A percentile compares a stretch with the other conserved stretches of the same genome.
phyloP scores from a whole-genome alignment of 2,329 filamentous ascomycete genomes.

The Cladophialophora psammophila region DNA sequence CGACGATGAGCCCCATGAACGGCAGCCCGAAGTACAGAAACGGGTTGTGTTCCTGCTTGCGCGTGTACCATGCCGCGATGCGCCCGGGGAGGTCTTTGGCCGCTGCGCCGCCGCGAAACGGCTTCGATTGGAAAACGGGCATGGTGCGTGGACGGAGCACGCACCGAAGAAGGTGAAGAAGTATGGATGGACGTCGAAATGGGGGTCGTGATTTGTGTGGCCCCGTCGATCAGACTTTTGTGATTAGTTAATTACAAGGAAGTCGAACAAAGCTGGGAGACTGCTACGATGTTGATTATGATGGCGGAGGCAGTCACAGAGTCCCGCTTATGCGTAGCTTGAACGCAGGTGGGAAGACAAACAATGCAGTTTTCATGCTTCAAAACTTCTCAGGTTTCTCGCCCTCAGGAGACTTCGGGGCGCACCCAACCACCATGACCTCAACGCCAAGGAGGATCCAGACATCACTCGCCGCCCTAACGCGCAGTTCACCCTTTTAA shows the following conservation, averaged over 20 bases:
- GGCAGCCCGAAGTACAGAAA: conserved; percentile 94
- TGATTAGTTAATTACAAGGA: background rate
- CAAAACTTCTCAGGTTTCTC: background rate
- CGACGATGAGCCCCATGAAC: conserved; percentile 88
- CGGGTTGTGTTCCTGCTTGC: conserved; percentile 76
- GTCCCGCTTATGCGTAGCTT: background rate
- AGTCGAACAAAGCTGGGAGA: background rate
- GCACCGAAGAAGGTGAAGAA: background rate
- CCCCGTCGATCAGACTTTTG: background rate
- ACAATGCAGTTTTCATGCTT: background rate
- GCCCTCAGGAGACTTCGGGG: background rate
- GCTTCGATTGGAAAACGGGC: conserved; percentile 72
- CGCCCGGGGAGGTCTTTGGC: conserved; percentile 45
- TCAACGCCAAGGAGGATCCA: background rate
- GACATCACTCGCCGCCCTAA: background rate
- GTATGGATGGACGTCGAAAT: background rate
- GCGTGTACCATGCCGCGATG: conserved; percentile 78
- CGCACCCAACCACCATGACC: background rate
- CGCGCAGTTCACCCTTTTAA: background rate
- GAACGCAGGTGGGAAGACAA: background rate
- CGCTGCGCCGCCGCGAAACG: conserved; percentile 63
- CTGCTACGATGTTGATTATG: too few species aligned
- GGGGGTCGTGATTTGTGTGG: background rate
- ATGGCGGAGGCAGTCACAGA: too few species aligned
- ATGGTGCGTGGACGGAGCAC: conserved; percentile 48